Evolutionary conservation across 345 rosid species (phyloP).

Genomic region (Mangifera indica): DNA sequence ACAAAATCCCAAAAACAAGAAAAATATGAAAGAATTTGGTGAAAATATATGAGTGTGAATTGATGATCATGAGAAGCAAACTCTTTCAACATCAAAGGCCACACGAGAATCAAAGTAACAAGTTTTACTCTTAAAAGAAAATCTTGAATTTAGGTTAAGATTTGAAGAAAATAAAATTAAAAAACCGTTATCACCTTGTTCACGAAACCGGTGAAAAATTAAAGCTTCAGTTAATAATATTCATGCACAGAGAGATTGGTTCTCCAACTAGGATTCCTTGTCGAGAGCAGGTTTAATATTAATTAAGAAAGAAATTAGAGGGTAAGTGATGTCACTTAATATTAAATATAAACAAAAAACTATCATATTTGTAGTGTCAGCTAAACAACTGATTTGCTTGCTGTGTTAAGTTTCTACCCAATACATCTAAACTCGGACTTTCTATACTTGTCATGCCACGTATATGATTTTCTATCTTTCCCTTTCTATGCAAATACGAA

Average conservation of each 20-base stretch:
- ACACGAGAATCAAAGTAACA: constrained; percentile 35
- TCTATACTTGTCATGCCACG: constrained; percentile 44
- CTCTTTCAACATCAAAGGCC: constrained; percentile 33
- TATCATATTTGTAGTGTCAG: constrained; percentile 37
- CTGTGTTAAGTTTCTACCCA: constrained; percentile 71
- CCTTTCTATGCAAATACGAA: constrained; percentile 34
- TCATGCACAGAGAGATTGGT: constrained; percentile 36
- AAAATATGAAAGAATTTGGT: no score
- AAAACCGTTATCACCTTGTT: constrained; percentile 14
- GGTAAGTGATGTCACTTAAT: constrained; percentile 40
- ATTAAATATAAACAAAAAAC: constrained; percentile 20
- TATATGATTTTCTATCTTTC: constrained; percentile 18
- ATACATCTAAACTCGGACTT: constrained; percentile 72
- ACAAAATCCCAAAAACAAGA: no score
- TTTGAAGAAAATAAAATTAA: background rate
- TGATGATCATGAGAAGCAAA: constrained; percentile 16
- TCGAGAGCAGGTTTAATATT: constrained; percentile 34
- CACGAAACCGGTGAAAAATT: constrained; percentile 22
- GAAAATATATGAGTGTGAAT: background rate
- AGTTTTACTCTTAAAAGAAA: constrained; percentile 29
- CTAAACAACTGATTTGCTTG: constrained; percentile 72
- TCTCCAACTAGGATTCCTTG: constrained; percentile 55
- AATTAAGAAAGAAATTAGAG: constrained; percentile 23
- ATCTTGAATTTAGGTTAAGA: constrained; percentile 6
- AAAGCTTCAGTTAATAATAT: background rate